Evolutionary conservation across 768 basidiomycete species (phyloP), one percentile per base, ranked within the genome.

Genomic region (Suillus subalutaceus): DNA sequence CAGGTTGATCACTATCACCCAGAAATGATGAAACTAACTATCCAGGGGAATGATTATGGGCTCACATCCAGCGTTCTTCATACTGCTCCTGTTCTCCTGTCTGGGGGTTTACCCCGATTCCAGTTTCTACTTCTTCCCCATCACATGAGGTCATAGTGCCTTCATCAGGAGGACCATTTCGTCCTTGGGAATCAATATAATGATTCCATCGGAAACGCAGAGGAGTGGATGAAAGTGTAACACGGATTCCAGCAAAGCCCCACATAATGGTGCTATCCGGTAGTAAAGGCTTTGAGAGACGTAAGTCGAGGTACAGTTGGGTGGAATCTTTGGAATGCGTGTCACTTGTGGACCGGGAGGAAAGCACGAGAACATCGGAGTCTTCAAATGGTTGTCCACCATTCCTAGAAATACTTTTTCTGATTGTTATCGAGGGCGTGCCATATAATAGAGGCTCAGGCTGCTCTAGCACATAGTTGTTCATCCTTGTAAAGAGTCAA

Each of bases 301-400:
- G 65, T 52, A 74, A 66, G 44, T 75, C 65, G n/a, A 73, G 67
- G 32, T 52, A 72, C 13, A 73, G 65, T 37, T 66, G 65, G 5
- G 61, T 70, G 46, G 66, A 63, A 10, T 63, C 72, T 44, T 73
- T 55, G 4, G 55, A 66, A 9, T 65, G 58, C 6, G 58, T 18
- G n/a, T 35, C 38, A 30, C 70, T 70, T 7, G 74, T 72, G 7
- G 71, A 67, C 9, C 73, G 73, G 37, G 73, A 74, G 15, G 69
- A 76, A n/a, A 74, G 64, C 38, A 75, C 73, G 32, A 76, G 70
- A 30, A 75, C 74, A 30, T 70, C 68, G 4, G 70, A 74, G 56
- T 74, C 73, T 63, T 75, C 74, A 57, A 62, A 75, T 6, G 67
- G 66, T 13, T 62, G 48, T 12, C 61, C 70, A 13, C 68, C 65